Evolutionary conservation across 2,329 filamentous ascomycete genomes (phyloP), one percentile per base, ranked within the genome.

Genomic region (Calonectria multiphialidica): DNA sequence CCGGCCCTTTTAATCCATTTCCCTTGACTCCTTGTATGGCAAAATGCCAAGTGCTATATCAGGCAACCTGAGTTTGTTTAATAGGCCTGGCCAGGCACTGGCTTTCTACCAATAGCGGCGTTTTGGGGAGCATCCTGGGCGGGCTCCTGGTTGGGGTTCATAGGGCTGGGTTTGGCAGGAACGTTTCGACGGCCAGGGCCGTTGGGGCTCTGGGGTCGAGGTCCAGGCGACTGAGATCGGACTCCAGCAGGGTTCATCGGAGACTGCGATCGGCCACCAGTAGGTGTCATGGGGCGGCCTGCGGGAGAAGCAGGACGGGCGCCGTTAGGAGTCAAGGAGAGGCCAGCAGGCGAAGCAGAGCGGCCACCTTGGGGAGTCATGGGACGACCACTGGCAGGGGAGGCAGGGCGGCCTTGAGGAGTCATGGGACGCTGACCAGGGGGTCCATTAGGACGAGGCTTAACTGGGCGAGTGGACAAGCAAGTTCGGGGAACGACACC

Each of bases 401-500:
- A 50, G 44, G 47, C 47, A 12, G 62, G 30, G 47, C 62, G 62
- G 12, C 74, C 76, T 63, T 72, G 66, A 40, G 72, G 77, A 81
- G 18, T 66, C 68, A 76, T 77, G 8, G 75, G 75, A 37, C 75
- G 74, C 35, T 77, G 76, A 21, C 75, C 75, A n/a, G 69, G 65
- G 28, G 57, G 57, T 37, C 86, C 86, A 66, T 84, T 86, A 47
- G 90, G 87, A 55, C 95, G 93, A 57, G 96, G 95, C 87, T 97
- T 98, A 74, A 98, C 94, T 21, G 96, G 95, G 62, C 95, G 93
- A 70, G 95, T 94, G 16, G 97, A 98, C 62, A 99, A 89, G 85
- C 97, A 99, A 44, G 96, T 98, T 77, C 97, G 92, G 16, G 97
- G 97, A 70, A 94, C 95, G 65, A 98, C 97, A 87, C 97, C 97